Conservation (phyloP, 495 filamentous ascomycete genomes). For the Hyphodiscus hymeniophilus region DNA sequence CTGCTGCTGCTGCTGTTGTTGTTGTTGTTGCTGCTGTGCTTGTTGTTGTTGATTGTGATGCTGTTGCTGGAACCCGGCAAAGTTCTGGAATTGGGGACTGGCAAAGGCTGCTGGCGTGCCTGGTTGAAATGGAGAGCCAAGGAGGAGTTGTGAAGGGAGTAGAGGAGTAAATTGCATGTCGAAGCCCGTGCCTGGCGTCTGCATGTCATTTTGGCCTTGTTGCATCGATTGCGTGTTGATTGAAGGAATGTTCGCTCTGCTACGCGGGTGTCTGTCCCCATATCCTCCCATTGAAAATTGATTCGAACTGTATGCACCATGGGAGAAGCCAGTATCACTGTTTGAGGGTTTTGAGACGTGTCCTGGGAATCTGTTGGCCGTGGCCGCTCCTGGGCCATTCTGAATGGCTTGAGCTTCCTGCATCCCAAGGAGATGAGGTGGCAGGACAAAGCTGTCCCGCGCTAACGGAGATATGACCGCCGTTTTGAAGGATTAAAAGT, state of each 20-base stretch:
- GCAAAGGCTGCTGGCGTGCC: constrained; percentile 84
- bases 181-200: constrained; percentile 77
- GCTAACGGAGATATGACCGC: constrained; percentile 57
- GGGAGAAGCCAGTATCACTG: constrained; percentile 81
- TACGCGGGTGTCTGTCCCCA: constrained; percentile 70
- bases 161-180: constrained; percentile 99
- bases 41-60: constrained; percentile 58
- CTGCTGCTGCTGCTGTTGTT: constrained; percentile 44
- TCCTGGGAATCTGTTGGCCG: constrained; percentile 49
- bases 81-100: constrained; percentile 83
- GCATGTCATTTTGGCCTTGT: constrained; percentile 58
- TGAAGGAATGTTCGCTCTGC: constrained; percentile 71
- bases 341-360: constrained; percentile 65
- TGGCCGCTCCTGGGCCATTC: constrained; percentile 44
- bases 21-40: constrained; percentile 50
- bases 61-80: constrained; percentile 64
- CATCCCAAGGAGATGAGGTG: constrained; percentile 78
- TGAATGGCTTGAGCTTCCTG: constrained; percentile 61
- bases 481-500: constrained; percentile 57
- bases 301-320: constrained; percentile 82
- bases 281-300: constrained; percentile 59
- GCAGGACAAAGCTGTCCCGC: constrained; percentile 68
- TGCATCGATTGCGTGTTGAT: constrained; percentile 72
- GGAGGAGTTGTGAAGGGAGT: constrained; percentile 84
- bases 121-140: constrained; percentile 94